These are phyloP conservation scores for Aspergillus sclerotiicarbonarius DNA, from an alignment of 495 filamentous ascomycete genomes.

Conservation along the genomic window DNA sequence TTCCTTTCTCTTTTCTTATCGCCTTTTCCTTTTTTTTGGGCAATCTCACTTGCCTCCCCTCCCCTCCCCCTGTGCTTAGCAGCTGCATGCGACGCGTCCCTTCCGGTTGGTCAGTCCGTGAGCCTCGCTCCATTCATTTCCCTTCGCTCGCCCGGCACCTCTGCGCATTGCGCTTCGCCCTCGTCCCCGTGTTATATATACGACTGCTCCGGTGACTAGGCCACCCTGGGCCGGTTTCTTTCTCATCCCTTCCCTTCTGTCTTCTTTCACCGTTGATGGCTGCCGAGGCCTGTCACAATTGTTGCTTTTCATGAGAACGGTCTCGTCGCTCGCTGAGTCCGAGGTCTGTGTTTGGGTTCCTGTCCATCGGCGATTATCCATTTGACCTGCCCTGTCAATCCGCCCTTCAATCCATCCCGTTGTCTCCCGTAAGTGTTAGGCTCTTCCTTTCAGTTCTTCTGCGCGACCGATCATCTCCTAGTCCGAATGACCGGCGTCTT, in stretches of 20 bases:
- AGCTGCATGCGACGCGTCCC: slow-evolving; percentile 6
- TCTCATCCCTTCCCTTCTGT: background rate
- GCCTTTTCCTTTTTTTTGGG: slow-evolving; percentile 5
- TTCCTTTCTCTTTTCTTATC: background rate
- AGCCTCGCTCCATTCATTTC: slow-evolving; percentile 8
- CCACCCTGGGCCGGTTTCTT: background rate
- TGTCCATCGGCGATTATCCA: slow-evolving; percentile 3
- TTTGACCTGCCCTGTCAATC: background rate
- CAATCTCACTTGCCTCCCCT: background rate
- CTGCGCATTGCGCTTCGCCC: slow-evolving; percentile 15
- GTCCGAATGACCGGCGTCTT: too few relatives aligned
- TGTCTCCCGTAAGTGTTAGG: slow-evolving; percentile 5
- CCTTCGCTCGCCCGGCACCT: slow-evolving; percentile 1
- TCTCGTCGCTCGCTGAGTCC: slow-evolving; percentile 6
- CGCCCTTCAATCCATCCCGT: background rate
- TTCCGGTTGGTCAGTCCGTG: background rate
- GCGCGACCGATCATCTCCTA: too few relatives aligned
- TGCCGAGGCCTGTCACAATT: background rate
- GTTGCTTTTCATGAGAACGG: slow-evolving; percentile 12
- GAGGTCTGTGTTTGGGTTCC: slow-evolving; percentile 9
- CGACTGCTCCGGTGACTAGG: slow-evolving; percentile 3
- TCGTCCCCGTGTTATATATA: slow-evolving; percentile 10
- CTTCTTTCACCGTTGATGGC: background rate
- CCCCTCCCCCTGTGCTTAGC: background rate
- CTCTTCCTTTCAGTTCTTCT: too few relatives aligned